Conservation (phyloP, 73 alveolate genomes). For the Stentor roeselii region DNA sequence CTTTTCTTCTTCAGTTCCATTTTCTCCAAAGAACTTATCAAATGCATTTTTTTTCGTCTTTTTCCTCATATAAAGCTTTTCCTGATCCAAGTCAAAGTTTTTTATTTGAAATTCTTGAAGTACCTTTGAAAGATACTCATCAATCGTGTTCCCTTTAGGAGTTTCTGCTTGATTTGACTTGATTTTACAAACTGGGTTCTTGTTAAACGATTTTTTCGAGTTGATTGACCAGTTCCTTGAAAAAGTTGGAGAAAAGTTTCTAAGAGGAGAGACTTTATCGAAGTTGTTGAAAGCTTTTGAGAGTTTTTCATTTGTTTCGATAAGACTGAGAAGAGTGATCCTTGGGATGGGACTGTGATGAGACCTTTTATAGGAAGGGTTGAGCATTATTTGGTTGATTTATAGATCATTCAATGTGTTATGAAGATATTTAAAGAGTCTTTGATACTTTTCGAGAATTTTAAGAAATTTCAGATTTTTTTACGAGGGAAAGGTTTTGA, state of each 20-base stretch:
- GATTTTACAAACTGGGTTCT: not conserved
- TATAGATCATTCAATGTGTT: no score
- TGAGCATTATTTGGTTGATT: not conserved
- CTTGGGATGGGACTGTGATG: not conserved
- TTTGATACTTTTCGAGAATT: no score
- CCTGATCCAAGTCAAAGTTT: not conserved
- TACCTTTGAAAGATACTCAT: not conserved
- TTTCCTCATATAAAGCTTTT: no score
- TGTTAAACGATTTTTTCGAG: not conserved
- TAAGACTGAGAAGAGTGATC: not conserved
- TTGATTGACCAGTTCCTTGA: not conserved
- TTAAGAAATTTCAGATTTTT: no score
- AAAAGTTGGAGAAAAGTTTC: not conserved
- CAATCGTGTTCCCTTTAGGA: not conserved
- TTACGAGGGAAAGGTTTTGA: no score
- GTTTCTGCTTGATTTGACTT: not conserved
- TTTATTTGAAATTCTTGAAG: not conserved
- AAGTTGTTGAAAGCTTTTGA: not conserved
- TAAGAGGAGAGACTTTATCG: not conserved
- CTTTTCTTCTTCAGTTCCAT: slow-evolving; percentile 1
- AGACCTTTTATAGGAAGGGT: not conserved
- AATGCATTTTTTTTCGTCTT: not conserved
- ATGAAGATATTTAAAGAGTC: no score
- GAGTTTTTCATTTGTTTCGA: not conserved
- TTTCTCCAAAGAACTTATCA: not conserved